Base-by-base conservation (phyloP, 352 stramenopile species). In the Phytophthora cryptogea region DNA sequence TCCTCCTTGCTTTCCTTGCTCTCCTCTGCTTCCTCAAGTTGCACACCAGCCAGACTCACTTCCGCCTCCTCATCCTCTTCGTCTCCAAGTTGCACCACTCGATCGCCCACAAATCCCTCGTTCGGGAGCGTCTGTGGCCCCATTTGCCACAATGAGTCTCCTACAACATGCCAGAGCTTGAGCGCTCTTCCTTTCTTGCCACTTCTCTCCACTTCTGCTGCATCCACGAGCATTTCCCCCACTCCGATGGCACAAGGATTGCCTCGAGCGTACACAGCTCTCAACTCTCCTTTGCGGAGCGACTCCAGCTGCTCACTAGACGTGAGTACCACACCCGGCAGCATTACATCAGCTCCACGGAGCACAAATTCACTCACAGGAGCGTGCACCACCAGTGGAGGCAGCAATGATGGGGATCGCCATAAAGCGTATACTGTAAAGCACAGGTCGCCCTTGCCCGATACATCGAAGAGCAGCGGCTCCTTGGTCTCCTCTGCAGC, bases 361-460 rank as follows among this genome's bases (percentile, higher is more conserved):
- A 95, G 59, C 33, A 94, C 76, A 28, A 89, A 95, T 43, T 89
- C 68, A 45, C 86, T 95, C 66, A 92, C 86, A 3, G 83, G 83
- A 9, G 83, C 82, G 50, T 95, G 83, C 32, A 95, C 83, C 28
- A 73, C 53, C 37, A 95, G 53, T 26, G 61, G 48, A 7, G 83
- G 84, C 33, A 95, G 60, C 20, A 92, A 45, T 20, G 67, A 47
- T 0, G 80, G 60, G 4, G 61, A 55, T 1, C 62, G 55, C 86
- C 86, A 95, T 8, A 95, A 52, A 9, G 83, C 74, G 35, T 94
- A 95, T 14, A 94, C 76, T 41, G 72, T 74, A 44, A 85, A 77
- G 49, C 70, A 80, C 1, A 92, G 59, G 5, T 83, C 80, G 31
- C 80, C 80, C 54, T 91, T 92, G 27, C 86, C 86, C 11, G 80